Evolutionary conservation across 1,284 basidiomycete genomes (phyloP), one percentile per base, ranked within the genome.

Genomic region (Tilletia caries): DNA sequence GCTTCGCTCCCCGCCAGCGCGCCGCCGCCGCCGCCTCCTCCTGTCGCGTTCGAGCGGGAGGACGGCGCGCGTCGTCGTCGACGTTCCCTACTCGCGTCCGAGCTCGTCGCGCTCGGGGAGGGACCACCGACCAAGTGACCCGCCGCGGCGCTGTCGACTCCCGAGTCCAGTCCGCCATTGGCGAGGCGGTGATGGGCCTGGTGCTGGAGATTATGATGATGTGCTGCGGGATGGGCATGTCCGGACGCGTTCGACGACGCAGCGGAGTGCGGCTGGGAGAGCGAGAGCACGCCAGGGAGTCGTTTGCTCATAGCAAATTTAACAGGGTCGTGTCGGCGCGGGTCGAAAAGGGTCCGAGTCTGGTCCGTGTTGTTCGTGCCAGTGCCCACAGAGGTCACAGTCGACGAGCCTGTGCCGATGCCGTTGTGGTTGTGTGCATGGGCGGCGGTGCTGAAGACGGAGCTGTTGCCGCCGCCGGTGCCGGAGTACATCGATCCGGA

Each of bases 301-400:
- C 62, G 68, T 62, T 76, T 71, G 34, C 71, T 69, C 65, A 72
- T 67, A 2, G 73, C 70, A 58, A 79, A 79, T 33, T 70, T 88
- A 54, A 93, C 88, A 0, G 92, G 91, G 81, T 95, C 91, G 81
- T 95, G 90, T 81, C 90, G 90, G 64, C 90, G 86, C 71, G 90
- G 90, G 80, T 94, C 92, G 71, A 93, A 94, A 0, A 95, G 76
- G 67, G 78, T 73, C 37, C 76, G 71, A n/a, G 64, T n/a, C 27
- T 34, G 58, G 8, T 60, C n/a, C 20, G 23, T 20, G 20, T 50
- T 20, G 20, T 50, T 25, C 6, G 48, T 50, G 8, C 48, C 20
- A 6, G 48, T n/a, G 12, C 48, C 48, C 6, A 50, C 20, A 50
- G 48, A 50, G 20, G 48, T 50, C 18, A 50, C 23, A 18, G 48